These are phyloP conservation scores for Mortierella alpina DNA, from an alignment of 192 early-diverging fungal species.

Conservation along the genomic window DNA sequence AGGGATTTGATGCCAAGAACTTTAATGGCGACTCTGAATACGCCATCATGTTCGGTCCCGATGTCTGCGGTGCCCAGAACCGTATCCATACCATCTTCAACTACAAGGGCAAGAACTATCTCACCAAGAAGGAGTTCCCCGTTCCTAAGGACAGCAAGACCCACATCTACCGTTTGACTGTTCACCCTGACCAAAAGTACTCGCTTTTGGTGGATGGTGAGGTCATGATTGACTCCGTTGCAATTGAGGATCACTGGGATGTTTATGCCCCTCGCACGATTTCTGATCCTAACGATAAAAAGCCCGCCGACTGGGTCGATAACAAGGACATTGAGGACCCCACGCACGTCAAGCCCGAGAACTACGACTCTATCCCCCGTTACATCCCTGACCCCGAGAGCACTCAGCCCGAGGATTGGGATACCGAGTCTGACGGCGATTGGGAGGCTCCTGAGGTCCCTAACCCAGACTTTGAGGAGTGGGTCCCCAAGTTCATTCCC, in stretches of 20 bases:
- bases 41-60: constrained; percentile 90
- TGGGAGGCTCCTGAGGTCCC: constrained; percentile 90
- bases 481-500: constrained; percentile 82
- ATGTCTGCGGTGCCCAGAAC: constrained; percentile 92
- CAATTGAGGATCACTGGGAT: constrained; percentile 46
- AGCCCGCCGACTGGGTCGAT: constrained; percentile 95
- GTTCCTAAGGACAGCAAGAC: constrained; percentile 85
- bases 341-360: constrained; percentile 80
- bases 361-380: constrained; percentile 84
- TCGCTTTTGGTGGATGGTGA: constrained; percentile 40
- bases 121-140: constrained; percentile 75
- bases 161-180: constrained; percentile 90
- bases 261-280: constrained; percentile 82
- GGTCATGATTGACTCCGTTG: constrained; percentile 9
- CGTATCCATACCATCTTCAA: constrained; percentile 96
- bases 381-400: constrained; percentile 83
- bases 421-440: constrained; percentile 94
- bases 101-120: constrained; percentile 91
- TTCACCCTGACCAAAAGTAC: constrained; percentile 74
- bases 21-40: constrained; percentile 89
- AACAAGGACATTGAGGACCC: constrained; percentile 82
- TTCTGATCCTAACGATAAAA: constrained; percentile 81
- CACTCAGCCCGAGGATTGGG: constrained; percentile 90
- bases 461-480: constrained; percentile 90
- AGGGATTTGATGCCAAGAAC: constrained; percentile 77